phyloP scores from a whole-genome alignment of 2,329 filamentous ascomycete species.

The Fusarium xylarioides region DNA sequence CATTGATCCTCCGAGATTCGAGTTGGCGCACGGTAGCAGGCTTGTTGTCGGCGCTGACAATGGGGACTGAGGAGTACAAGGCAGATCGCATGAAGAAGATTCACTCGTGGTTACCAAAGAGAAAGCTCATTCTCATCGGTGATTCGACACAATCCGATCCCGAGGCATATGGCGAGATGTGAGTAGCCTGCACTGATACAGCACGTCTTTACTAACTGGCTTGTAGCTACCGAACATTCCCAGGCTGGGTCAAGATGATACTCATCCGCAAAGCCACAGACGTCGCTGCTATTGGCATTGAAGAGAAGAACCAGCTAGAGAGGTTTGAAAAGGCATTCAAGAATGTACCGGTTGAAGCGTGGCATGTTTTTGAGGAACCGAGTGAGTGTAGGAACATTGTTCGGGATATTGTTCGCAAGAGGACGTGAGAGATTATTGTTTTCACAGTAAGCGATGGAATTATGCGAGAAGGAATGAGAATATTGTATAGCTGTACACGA shows the following conservation, averaged over 20 bases:
- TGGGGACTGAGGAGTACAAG: constrained; percentile 88
- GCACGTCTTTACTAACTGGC: constrained; percentile 14
- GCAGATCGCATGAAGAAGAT: constrained; percentile 81
- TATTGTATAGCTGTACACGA: neutral
- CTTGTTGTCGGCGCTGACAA: constrained; percentile 79
- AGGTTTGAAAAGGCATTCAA: constrained; percentile 87
- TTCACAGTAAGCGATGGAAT: neutral
- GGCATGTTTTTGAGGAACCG: constrained; percentile 86
- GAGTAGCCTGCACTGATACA: constrained; percentile 44
- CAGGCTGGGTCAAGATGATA: constrained; percentile 83
- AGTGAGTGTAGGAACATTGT: constrained; percentile 63
- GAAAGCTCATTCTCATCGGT: constrained; percentile 84
- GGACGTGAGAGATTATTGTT: neutral
- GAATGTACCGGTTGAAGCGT: constrained; percentile 73
- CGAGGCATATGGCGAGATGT: constrained; percentile 86
- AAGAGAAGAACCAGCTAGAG: constrained; percentile 75
- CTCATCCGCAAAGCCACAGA: constrained; percentile 86
- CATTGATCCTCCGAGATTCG: constrained; percentile 84
- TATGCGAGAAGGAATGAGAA: constrained; percentile 18
- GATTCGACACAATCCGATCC: constrained; percentile 94
- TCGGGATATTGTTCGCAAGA: constrained; percentile 35
- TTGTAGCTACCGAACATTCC: constrained; percentile 66
- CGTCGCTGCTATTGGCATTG: constrained; percentile 73
- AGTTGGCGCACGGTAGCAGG: constrained; percentile 87
- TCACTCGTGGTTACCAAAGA: constrained; percentile 77